Conservation (phyloP, 257 asterid genomes). For the Solanum chilense region DNA sequence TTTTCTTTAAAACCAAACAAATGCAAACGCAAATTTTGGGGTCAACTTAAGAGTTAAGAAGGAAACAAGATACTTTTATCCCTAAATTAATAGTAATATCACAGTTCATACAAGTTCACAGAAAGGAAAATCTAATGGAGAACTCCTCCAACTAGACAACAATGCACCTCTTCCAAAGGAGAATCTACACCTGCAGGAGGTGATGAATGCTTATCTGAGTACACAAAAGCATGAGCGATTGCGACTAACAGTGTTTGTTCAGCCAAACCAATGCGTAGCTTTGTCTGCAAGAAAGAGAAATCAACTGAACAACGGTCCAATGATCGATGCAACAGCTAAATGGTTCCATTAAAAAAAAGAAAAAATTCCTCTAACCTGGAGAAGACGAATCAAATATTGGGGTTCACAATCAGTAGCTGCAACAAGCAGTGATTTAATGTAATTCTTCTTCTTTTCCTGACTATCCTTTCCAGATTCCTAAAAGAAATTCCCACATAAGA, state of each 20-base stretch:
- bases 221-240: constrained; percentile 72
- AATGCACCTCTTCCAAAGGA: constrained; percentile 67
- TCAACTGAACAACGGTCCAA: constrained; percentile 17
- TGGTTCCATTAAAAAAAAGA: neutral
- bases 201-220: constrained; percentile 55
- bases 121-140: neutral
- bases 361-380: constrained; percentile 47
- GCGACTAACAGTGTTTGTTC: constrained; percentile 87
- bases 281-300: constrained; percentile 48
- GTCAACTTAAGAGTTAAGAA: neutral
- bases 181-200: constrained; percentile 42
- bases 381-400: constrained; percentile 85
- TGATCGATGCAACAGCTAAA: constrained; percentile 3
- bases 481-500: neutral
- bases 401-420: constrained; percentile 99
- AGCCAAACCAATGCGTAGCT: constrained; percentile 85
- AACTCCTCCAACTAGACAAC: neutral
- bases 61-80: neutral
- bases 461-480: constrained; percentile 97
- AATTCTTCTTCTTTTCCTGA: constrained; percentile 85
- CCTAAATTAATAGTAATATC: neutral
- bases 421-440: constrained; percentile 72
- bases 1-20: neutral
- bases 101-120: neutral
- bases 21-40: neutral